Evolutionary conservation across 1,284 basidiomycete species (phyloP), one percentile per base, ranked within the genome.

Genomic region (Schizopora paradoxa): DNA sequence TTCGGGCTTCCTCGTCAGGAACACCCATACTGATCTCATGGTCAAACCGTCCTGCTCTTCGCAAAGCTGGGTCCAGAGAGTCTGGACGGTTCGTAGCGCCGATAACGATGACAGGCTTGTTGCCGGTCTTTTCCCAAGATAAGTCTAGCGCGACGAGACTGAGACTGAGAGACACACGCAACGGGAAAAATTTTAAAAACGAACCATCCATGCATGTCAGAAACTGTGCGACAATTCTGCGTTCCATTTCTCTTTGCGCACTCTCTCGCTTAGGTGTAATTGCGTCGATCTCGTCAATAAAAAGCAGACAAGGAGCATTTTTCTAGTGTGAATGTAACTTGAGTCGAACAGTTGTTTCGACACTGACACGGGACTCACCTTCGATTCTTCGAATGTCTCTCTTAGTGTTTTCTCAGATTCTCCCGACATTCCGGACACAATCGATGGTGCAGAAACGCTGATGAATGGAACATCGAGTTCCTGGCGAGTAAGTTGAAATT

Each of bases 171-270:
- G 43, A 52, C 45, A 2, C 51, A 19, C n/a, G 19, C 14, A 33
- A 14, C 26, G 4, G 22, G 16, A 36, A 26, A n/a, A 14, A 19
- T 5, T 32, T 41, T 59, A 46, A 18, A 14, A n/a, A n/a, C n/a
- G n/a, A n/a, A 93, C 91, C 93, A 62, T 98, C 95, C 84, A 99
- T 94, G 65, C 93, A 98, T 0, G 95, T 99, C 42, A 98, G 67
- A 45, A 98, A 88, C 64, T 99, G 95, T 0, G 93, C 95, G 6
- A 99, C 95, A 49, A 99, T 98, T 6, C 95, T 76, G 33, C 94
- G 72, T 59, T 99, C 95, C 95, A 98, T 99, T 68, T 99, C 95
- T 51, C 95, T 71, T 59, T 95, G 92, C 0, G 95, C 95, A 53
- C 89, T 98, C 67, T 98, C 95, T 51, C 95, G 74, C 67, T 99